phyloP scores from a whole-genome alignment of 2,329 filamentous ascomycete genomes.

The Colletotrichum karsti region DNA sequence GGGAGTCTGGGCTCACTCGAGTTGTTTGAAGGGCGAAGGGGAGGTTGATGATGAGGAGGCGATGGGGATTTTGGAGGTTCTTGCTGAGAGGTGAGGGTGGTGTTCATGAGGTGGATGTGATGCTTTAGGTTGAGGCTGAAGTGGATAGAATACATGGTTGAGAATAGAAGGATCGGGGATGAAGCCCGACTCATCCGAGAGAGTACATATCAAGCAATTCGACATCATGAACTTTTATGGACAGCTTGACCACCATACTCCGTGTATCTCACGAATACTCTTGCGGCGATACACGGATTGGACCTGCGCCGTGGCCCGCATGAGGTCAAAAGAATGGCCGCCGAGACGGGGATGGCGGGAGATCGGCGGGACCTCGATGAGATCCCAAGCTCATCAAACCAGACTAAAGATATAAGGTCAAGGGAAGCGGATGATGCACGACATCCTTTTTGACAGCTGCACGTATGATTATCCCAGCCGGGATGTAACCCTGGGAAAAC shows the following conservation, averaged over 20 bases:
- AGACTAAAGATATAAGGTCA: not conserved
- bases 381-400: not conserved
- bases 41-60: slow-evolving; percentile 23
- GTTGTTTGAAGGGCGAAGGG: slow-evolving; percentile 42
- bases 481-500: not conserved
- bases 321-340: not conserved
- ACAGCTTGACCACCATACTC: no score
- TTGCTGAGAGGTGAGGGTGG: not conserved
- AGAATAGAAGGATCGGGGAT: not conserved
- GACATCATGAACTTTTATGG: no score
- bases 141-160: not conserved
- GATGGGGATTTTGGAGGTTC: slow-evolving; percentile 21
- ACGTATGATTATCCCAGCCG: not conserved
- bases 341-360: slow-evolving; percentile 7
- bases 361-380: not conserved
- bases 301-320: not conserved
- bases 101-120: not conserved
- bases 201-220: no score
- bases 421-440: slow-evolving; percentile 4
- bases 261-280: no score
- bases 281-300: no score
- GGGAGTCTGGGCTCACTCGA: slow-evolving; percentile 57
- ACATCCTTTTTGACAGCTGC: not conserved
- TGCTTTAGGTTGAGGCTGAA: not conserved
- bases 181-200: no score